A percentile compares a stretch with the other conserved stretches of the same genome.
phyloP scores from a whole-genome alignment of 257 asterid genomes.

The Buddleja alternifolia region DNA sequence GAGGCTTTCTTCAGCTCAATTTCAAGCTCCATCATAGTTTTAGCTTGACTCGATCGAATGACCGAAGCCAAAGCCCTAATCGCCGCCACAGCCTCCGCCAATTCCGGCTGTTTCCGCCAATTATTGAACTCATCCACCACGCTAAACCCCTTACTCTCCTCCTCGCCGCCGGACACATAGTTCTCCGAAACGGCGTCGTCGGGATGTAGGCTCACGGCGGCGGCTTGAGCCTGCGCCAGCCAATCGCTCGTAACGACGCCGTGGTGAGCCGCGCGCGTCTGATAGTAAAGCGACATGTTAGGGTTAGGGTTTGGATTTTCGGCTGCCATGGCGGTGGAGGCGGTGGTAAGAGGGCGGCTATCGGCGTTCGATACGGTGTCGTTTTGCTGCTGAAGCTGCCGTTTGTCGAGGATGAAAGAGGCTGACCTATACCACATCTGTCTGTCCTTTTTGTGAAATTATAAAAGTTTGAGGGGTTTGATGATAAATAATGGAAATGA shows the following conservation, averaged over 20 bases:
- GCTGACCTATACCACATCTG: constrained; percentile 37
- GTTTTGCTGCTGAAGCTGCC: constrained; percentile 14
- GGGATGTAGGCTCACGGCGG: constrained; percentile 48
- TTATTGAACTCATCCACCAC: constrained; percentile 84
- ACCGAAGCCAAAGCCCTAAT: constrained; percentile 94
- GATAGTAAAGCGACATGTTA: constrained; percentile 74
- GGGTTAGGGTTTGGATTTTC: constrained; percentile 54
- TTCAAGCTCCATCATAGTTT: constrained; percentile 94
- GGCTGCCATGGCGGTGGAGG: constrained; percentile 53
- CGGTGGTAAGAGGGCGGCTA: constrained; percentile 35
- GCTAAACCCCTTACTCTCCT: constrained; percentile 43
- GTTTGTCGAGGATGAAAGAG: constrained; percentile 41
- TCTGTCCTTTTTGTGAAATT: neutral
- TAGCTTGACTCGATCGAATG: constrained; percentile 80
- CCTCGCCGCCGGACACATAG: constrained; percentile 39
- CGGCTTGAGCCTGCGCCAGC: constrained; percentile 90
- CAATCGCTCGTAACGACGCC: constrained; percentile 92
- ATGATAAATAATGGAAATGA: neutral
- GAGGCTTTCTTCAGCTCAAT: constrained; percentile 86
- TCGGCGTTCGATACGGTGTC: constrained; percentile 30
- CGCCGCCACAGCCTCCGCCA: constrained; percentile 99
- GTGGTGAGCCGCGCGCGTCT: constrained; percentile 89
- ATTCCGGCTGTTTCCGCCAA: constrained; percentile 87
- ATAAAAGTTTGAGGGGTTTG: neutral
- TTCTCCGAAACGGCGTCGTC: constrained; percentile 44